Evolutionary conservation across 768 basidiomycete species (phyloP).

Genomic region (Leucosporidium yakuticum): DNA sequence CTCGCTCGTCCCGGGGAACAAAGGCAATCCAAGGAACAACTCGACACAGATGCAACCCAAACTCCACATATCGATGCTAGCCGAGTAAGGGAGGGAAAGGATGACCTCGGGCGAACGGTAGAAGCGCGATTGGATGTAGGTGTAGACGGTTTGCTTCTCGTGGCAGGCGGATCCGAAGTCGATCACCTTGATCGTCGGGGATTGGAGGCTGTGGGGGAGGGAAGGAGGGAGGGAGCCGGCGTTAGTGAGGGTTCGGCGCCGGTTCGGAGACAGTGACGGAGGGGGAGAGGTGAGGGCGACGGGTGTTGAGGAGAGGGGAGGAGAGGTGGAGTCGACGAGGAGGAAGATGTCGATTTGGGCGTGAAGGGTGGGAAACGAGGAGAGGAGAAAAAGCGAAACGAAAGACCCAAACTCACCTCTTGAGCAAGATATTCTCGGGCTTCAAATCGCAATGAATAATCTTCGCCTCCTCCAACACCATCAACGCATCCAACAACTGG

Average conservation of each 20-base stretch:
- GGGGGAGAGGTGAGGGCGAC: neutral
- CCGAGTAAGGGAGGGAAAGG: slow-evolving; percentile 86
- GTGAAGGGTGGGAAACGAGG: neutral
- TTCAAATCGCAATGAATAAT: slow-evolving; percentile 98
- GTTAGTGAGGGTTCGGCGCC: neutral
- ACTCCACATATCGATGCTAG: slow-evolving; percentile 99
- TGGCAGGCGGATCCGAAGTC: slow-evolving; percentile 99
- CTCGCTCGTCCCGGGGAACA: slow-evolving; percentile 98
- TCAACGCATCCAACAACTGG: slow-evolving; percentile 84
- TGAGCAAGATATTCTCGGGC: slow-evolving; percentile 95
- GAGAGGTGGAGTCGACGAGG: slow-evolving; percentile 30
- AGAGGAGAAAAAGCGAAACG: neutral
- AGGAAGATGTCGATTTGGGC: neutral
- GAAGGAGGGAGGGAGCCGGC: neutral
- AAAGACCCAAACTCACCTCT: slow-evolving; percentile 58
- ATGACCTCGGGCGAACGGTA: slow-evolving; percentile 97
- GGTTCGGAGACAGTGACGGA: neutral
- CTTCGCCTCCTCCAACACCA: slow-evolving; percentile 86
- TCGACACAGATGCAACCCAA: slow-evolving; percentile 98
- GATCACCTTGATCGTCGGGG: slow-evolving; percentile 97
- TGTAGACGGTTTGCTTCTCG: slow-evolving; percentile 98
- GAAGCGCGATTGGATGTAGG: slow-evolving; percentile 98
- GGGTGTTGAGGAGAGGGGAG: neutral
- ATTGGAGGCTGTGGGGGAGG: slow-evolving; percentile 66
- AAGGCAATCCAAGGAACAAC: slow-evolving; percentile 87